phyloP scores from a whole-genome alignment of 2,329 filamentous ascomycete species.

The Talaromyces islandicus region DNA sequence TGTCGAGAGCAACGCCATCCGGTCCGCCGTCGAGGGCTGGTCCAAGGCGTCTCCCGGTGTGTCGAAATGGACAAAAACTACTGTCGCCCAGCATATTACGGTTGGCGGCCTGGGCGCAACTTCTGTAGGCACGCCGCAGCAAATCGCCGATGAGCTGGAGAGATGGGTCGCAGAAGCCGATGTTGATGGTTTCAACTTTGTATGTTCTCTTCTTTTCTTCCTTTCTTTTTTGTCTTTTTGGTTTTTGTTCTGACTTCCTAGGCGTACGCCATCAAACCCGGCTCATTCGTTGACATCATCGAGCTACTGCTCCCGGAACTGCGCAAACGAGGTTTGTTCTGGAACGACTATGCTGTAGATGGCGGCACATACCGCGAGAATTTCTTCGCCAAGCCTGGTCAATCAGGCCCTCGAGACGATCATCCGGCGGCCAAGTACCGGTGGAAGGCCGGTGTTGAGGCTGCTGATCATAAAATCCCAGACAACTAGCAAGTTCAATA shows the following conservation, averaged over 20 bases:
- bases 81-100: conserved; percentile 61
- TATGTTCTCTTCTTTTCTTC: conserved; percentile 38
- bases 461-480: conserved; percentile 23
- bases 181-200: conserved; percentile 70
- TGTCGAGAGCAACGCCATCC: conserved; percentile 57
- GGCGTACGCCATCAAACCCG: conserved; percentile 62
- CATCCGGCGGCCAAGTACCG: conserved; percentile 33
- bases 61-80: conserved; percentile 66
- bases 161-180: conserved; percentile 63
- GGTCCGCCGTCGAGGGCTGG: conserved; percentile 47
- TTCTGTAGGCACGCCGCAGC: conserved; percentile 57
- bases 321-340: conserved; percentile 45
- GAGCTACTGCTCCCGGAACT: conserved; percentile 62
- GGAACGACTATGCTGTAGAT: conserved; percentile 31
- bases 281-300: conserved; percentile 62
- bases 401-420: conserved; percentile 26
- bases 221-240: not conserved
- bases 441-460: conserved; percentile 32
- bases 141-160: conserved; percentile 63
- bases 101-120: conserved; percentile 63
- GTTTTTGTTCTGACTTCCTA: conserved; percentile 18
- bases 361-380: conserved; percentile 38
- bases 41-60: conserved; percentile 53
- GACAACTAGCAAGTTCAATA: not conserved
- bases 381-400: conserved; percentile 25